These are phyloP conservation scores for Spergularia azorica DNA, from an alignment of 179 eudicot genomes.

Conservation along the genomic window DNA sequence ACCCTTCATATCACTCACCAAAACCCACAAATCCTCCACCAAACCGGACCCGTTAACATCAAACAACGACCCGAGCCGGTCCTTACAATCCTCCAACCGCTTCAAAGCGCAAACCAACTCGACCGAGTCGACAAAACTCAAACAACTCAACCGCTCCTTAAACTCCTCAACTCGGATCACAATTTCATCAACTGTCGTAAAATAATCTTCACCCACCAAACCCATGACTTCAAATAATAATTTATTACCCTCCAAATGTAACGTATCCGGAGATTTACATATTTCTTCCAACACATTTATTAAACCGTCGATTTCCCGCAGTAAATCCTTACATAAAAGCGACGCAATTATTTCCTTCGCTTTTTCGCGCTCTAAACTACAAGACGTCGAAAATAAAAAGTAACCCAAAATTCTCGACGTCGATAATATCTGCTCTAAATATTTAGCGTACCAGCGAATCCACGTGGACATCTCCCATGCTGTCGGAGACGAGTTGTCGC, in stretches of 20 bases:
- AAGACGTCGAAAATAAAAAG: slow-evolving; percentile 53
- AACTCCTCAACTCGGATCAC: slow-evolving; percentile 60
- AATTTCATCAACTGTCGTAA: slow-evolving; percentile 53
- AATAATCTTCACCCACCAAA: slow-evolving; percentile 53
- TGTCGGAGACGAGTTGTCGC: slow-evolving; percentile 54
- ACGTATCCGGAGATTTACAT: slow-evolving; percentile 53
- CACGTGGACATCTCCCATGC: slow-evolving; percentile 76
- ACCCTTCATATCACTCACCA: slow-evolving; percentile 54
- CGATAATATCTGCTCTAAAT: slow-evolving; percentile 63
- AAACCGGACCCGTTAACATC: slow-evolving; percentile 37
- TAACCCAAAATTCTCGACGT: slow-evolving; percentile 60
- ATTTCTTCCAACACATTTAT: slow-evolving; percentile 52
- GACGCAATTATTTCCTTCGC: slow-evolving; percentile 54
- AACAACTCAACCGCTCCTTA: slow-evolving; percentile 51
- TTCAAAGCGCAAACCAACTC: slow-evolving; percentile 61
- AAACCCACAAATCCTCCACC: slow-evolving; percentile 52
- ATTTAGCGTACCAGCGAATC: slow-evolving; percentile 77
- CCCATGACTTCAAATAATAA: slow-evolving; percentile 44
- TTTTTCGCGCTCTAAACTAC: slow-evolving; percentile 35
- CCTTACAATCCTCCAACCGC: slow-evolving; percentile 62
- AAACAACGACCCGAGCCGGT: slow-evolving; percentile 36
- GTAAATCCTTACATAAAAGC: slow-evolving; percentile 48
- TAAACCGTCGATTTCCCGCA: slow-evolving; percentile 54
- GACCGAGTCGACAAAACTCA: slow-evolving; percentile 78
- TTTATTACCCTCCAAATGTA: slow-evolving; percentile 36